Percentiles rank a stretch among this genome's conserved stretches.
These are phyloP conservation scores for Triticum timopheevii DNA, from an alignment of 176 grass and related monocot species.

Conservation along the genomic window DNA sequence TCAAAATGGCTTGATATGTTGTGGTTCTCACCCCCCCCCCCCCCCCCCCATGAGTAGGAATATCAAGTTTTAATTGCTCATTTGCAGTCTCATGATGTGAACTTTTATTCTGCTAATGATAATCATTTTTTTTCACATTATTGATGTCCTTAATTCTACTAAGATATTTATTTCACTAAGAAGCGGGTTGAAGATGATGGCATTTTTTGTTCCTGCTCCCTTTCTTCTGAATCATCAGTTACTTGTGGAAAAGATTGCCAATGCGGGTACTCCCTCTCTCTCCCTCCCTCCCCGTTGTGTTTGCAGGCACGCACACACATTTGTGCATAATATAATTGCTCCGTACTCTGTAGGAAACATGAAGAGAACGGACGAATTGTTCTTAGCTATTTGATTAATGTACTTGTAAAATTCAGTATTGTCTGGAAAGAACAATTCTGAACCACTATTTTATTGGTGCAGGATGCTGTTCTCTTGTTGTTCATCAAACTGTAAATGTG, in stretches of 20 bases:
- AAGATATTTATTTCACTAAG: conserved; percentile 82
- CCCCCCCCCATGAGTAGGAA: background rate
- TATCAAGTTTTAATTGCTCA: background rate
- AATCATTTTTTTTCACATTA: background rate
- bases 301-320: background rate
- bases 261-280: conserved; percentile 58
- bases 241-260: conserved; percentile 81
- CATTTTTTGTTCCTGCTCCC: conserved; percentile 74
- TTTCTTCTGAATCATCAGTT: conserved; percentile 49
- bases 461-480: conserved; percentile 98
- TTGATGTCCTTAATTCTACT: conserved; percentile 39
- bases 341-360: background rate
- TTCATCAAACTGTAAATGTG: conserved; percentile 83
- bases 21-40: background rate
- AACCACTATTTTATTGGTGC: conserved; percentile 43
- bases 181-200: conserved; percentile 85
- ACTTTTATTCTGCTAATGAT: background rate
- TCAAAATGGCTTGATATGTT: background rate
- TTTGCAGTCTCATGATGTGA: background rate
- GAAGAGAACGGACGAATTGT: background rate
- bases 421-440: conserved; percentile 52
- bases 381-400: conserved; percentile 34
- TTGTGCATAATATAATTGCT: background rate
- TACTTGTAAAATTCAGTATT: background rate
- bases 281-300: background rate